A percentile compares a stretch with the other conserved stretches of the same genome.
Evolutionary conservation across 2,329 filamentous ascomycete genomes (phyloP).

Genomic region (Stemphylium vesicarium): DNA sequence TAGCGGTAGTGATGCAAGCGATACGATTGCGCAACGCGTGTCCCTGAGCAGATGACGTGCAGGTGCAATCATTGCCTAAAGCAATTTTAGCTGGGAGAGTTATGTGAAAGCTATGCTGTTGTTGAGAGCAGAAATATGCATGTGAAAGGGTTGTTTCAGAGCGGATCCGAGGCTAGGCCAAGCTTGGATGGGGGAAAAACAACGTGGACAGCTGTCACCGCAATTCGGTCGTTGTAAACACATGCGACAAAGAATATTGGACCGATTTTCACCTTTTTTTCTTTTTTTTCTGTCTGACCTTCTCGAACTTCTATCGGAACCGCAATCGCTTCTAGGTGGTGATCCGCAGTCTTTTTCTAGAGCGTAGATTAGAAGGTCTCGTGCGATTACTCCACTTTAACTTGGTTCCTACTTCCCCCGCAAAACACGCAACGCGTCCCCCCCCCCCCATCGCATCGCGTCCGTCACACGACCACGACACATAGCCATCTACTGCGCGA

Average conservation of each 20-base stretch:
- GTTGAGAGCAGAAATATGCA: constrained; percentile 5
- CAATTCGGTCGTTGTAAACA: constrained; percentile 1
- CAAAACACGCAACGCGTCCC: constrained; percentile 18
- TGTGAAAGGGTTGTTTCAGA: constrained; percentile 6
- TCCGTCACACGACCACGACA: constrained; percentile 12
- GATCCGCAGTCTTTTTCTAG: neutral
- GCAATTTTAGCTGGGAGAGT: too few species aligned
- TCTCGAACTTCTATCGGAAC: neutral
- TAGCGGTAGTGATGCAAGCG: too few species aligned
- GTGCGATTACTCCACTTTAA: neutral
- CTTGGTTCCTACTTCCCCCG: neutral
- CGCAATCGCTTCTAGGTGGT: neutral
- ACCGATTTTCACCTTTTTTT: neutral
- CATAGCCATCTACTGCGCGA: neutral
- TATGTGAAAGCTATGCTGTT: neutral
- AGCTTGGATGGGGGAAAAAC: neutral
- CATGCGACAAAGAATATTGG: constrained; percentile 4
- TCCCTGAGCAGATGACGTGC: constrained; percentile 16
- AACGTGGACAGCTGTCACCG: constrained; percentile 24
- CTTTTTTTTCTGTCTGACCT: neutral
- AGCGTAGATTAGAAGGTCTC: neutral
- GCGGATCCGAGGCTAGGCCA: constrained; percentile 1
- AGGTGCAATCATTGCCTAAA: constrained; percentile 4
- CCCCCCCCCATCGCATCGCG: constrained; percentile 17
- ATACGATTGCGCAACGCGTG: too few species aligned